phyloP scores from a whole-genome alignment of 2,329 filamentous ascomycete genomes.

The Fusarium foetens region DNA sequence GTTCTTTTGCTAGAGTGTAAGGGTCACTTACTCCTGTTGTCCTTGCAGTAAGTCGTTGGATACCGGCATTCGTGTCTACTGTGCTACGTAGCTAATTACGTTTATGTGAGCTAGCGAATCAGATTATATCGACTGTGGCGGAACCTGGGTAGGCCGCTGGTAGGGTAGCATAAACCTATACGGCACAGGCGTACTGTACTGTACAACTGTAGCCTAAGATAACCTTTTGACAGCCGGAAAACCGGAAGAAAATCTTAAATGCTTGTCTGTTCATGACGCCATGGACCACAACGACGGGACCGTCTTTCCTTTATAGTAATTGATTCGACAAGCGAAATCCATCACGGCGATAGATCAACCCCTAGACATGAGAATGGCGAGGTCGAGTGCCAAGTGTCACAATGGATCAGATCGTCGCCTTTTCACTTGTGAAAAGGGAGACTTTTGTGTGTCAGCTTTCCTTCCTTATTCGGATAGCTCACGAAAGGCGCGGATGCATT shows the following conservation, averaged over 20 bases:
- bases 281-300: slow-evolving; percentile 7
- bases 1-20: not conserved
- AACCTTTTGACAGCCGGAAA: slow-evolving; percentile 7
- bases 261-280: slow-evolving; percentile 12
- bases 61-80: not conserved
- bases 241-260: slow-evolving; percentile 10
- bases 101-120: slow-evolving; percentile 5
- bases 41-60: slow-evolving; percentile 3
- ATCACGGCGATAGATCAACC: slow-evolving; percentile 19
- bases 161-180: slow-evolving; percentile 9
- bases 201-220: not conserved
- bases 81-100: not conserved
- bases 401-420: slow-evolving; percentile 21
- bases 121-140: slow-evolving; percentile 15
- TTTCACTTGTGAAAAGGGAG: not conserved
- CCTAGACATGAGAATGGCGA: not conserved
- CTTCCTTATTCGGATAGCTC: slow-evolving; percentile 25
- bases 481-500: not conserved
- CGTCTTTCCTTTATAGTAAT: slow-evolving; percentile 1
- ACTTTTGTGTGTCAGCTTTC: slow-evolving; percentile 7
- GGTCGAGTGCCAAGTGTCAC: not conserved
- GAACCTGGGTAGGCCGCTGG: not conserved
- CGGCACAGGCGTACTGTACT: not conserved
- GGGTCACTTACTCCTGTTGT: not conserved
- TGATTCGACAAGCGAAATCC: slow-evolving; percentile 7